A percentile compares a stretch with the other conserved stretches of the same genome.
These are phyloP conservation scores for Sapria himalayana DNA, from an alignment of 345 rosid species.

Conservation along the genomic window DNA sequence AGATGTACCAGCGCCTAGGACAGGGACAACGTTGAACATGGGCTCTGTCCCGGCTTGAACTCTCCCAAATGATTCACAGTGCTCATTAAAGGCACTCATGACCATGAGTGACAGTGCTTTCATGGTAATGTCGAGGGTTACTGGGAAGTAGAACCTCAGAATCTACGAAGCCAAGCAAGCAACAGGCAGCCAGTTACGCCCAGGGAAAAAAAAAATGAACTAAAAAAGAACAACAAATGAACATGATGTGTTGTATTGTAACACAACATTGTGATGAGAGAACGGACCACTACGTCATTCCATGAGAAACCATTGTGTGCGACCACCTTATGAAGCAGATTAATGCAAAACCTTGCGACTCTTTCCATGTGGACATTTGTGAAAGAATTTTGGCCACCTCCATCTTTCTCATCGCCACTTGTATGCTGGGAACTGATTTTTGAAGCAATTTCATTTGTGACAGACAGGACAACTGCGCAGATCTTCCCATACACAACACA, in stretches of 20 bases:
- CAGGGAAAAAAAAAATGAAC: neutral
- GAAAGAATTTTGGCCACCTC: constrained; percentile 11
- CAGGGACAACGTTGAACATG: constrained; percentile 44
- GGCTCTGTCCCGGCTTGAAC: constrained; percentile 14
- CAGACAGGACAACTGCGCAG: constrained; percentile 37
- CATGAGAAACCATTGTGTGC: constrained; percentile 37
- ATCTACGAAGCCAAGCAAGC: constrained; percentile 16
- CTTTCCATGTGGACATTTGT: constrained; percentile 22
- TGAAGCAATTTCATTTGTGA: constrained; percentile 22
- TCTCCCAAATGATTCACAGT: constrained; percentile 16
- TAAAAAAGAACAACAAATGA: neutral
- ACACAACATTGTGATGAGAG: too few species aligned
- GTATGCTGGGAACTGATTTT: constrained; percentile 22
- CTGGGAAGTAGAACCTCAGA: constrained; percentile 40
- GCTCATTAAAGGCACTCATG: constrained; percentile 23
- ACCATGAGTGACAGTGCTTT: constrained; percentile 20
- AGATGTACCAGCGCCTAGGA: constrained; percentile 38
- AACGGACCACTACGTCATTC: constrained; percentile 54
- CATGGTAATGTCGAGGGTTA: constrained; percentile 19
- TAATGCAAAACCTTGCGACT: constrained; percentile 44
- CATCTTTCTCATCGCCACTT: constrained; percentile 5
- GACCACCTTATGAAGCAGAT: constrained; percentile 45
- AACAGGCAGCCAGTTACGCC: neutral
- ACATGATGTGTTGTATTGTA: constrained; percentile 1
- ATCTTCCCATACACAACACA: constrained; percentile 38